A percentile compares a stretch with the other conserved stretches of the same genome.
Conservation (phyloP, 2,329 filamentous ascomycete species). For the Rhynchosporium secalis region DNA sequence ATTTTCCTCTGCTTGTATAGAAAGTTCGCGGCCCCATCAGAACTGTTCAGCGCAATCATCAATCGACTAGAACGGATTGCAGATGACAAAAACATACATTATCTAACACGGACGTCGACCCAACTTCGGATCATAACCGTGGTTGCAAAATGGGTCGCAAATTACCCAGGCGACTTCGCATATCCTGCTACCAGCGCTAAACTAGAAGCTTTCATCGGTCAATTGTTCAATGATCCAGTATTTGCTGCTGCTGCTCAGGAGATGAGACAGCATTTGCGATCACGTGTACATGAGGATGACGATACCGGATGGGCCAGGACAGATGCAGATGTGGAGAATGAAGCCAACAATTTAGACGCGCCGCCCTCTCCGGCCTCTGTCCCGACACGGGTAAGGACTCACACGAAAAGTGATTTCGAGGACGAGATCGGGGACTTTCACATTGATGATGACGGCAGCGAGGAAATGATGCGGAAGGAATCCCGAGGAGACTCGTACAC, state of each 20-base stretch:
- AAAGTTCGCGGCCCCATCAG: constrained; percentile 82
- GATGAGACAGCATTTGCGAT: constrained; percentile 76
- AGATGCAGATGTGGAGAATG: constrained; percentile 57
- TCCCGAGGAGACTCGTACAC: constrained; percentile 31
- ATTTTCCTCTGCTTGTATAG: constrained; percentile 92
- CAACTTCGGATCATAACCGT: constrained; percentile 84
- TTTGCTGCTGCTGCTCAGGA: constrained; percentile 85
- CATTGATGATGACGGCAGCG: constrained; percentile 28
- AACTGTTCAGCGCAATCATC: constrained; percentile 76
- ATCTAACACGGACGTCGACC: constrained; percentile 74
- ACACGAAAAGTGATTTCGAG: constrained; percentile 27
- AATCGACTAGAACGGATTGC: constrained; percentile 71
- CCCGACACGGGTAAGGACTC: constrained; percentile 26
- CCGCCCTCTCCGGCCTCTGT: constrained; percentile 31
- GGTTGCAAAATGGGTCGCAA: constrained; percentile 83
- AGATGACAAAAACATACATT: constrained; percentile 64
- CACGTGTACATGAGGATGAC: constrained; percentile 76
- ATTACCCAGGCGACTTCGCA: constrained; percentile 93
- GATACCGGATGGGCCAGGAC: constrained; percentile 89
- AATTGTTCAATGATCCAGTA: constrained; percentile 74
- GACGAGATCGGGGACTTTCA: constrained; percentile 26
- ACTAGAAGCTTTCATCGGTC: constrained; percentile 72
- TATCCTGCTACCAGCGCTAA: constrained; percentile 70
- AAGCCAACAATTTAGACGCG: constrained; percentile 27
- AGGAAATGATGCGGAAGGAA: constrained; percentile 32